Percentiles rank a stretch among this genome's conserved stretches.
These are phyloP conservation scores for Aquilaria yunnanensis DNA, from an alignment of 345 rosid species.

Conservation along the genomic window DNA sequence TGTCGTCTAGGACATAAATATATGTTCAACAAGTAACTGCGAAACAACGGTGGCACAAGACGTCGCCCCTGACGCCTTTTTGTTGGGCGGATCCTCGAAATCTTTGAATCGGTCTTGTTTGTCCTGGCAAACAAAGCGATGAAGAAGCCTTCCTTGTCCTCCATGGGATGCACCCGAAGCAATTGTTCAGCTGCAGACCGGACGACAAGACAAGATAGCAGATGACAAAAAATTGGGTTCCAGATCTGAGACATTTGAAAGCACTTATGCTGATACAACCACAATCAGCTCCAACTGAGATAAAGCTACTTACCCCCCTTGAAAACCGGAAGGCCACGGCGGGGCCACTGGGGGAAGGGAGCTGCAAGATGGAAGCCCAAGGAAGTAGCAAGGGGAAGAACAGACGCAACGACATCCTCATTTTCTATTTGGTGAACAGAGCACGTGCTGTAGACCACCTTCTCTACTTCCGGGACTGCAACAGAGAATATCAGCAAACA, in stretches of 20 bases:
- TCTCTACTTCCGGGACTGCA: slow-evolving; percentile 60
- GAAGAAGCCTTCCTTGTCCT: slow-evolving; percentile 91
- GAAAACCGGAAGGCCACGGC: slow-evolving; percentile 69
- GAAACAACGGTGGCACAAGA: too few relatives aligned
- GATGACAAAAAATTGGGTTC: background rate
- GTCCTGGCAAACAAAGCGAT: slow-evolving; percentile 52
- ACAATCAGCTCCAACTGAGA: background rate
- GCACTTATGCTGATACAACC: background rate
- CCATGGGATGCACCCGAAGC: slow-evolving; percentile 41
- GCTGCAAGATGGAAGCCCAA: slow-evolving; percentile 53
- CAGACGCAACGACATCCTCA: slow-evolving; percentile 72
- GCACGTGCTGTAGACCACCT: slow-evolving; percentile 87
- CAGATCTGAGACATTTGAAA: background rate
- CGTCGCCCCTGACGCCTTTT: background rate
- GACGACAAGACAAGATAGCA: background rate
- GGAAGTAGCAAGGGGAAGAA: slow-evolving; percentile 47
- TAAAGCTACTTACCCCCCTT: slow-evolving; percentile 53
- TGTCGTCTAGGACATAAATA: too few relatives aligned
- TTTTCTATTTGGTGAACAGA: slow-evolving; percentile 82
- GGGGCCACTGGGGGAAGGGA: slow-evolving; percentile 71
- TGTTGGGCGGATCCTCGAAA: background rate
- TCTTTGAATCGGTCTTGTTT: background rate
- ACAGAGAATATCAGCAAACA: background rate
- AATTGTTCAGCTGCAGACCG: slow-evolving; percentile 34
- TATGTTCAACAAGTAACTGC: too few relatives aligned